These are phyloP conservation scores for Trichoderma breve DNA, from an alignment of 2,329 filamentous ascomycete genomes.

Conservation along the genomic window DNA sequence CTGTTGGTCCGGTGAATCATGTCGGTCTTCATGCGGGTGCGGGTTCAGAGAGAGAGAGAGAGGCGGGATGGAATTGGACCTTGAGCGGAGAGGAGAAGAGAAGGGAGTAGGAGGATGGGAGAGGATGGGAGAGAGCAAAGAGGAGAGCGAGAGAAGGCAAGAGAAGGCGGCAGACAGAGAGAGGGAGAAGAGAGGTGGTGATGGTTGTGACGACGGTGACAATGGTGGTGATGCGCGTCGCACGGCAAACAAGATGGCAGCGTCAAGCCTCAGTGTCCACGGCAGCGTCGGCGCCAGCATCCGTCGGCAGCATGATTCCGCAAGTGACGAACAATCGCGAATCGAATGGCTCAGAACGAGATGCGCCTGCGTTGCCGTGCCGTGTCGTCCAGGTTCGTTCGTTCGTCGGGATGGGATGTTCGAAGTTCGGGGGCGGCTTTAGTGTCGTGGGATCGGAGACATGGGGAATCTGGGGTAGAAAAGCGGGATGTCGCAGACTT, in stretches of 20 bases:
- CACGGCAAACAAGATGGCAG: background rate
- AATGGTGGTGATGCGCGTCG: background rate
- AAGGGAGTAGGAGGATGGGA: background rate
- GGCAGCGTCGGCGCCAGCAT: slow-evolving; percentile 21
- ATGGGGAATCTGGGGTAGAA: slow-evolving; percentile 14
- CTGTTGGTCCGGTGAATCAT: slow-evolving; percentile 34
- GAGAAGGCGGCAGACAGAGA: background rate
- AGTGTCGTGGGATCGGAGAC: slow-evolving; percentile 9
- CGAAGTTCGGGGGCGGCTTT: background rate
- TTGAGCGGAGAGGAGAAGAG: background rate
- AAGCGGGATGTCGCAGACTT: slow-evolving; percentile 10
- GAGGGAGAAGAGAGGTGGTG: background rate
- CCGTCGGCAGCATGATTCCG: slow-evolving; percentile 21
- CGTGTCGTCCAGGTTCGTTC: background rate
- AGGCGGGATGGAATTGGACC: background rate
- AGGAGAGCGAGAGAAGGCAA: background rate
- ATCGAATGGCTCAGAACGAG: background rate
- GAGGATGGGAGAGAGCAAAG: background rate
- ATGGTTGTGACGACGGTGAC: no score
- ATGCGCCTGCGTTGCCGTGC: background rate
- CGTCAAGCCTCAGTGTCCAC: slow-evolving; percentile 22
- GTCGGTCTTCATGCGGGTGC: slow-evolving; percentile 5
- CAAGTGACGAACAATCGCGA: background rate
- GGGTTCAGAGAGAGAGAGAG: background rate
- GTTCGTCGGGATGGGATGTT: background rate